Base-by-base conservation (phyloP, 257 asterid species). In the Solanum chiquidenum region DNA sequence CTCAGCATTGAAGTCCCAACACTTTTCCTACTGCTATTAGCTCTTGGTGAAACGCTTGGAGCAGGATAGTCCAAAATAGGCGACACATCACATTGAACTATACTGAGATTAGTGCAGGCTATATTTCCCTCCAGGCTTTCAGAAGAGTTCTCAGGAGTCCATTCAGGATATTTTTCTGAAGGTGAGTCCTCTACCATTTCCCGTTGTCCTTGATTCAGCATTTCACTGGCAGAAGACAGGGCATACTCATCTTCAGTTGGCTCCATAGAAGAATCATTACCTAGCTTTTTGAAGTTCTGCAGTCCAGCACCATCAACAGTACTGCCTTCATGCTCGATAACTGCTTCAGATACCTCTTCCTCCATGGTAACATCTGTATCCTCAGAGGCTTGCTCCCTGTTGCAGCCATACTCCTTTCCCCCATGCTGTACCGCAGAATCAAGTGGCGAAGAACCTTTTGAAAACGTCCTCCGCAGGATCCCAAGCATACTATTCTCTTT, bases 31-130 rank as follows among this genome's bases (percentile, higher is more conserved):
- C 91, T 87, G 87, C 95, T 92, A 90, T 72, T 90, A 84, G 90
- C 87, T 88, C 91, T 94, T 85, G 99, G 99, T 83, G 99, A 96
- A 90, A 95, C 90, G 87, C 95, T 97, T 85, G 95, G 98, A 62
- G 93, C 52, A 7, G 99, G 99, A 86, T 96, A 95, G 84, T 92
- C 93, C 34, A 92, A 92, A 92, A 87, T 89, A 49, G 86, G 71
- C 2, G 29, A 82, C 71, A 31, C 71, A 88, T 91, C 91, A 86
- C 83, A 77, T 21, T 94, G 92, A 89, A 88, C 90, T 69, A 90
- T 75, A 83, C 90, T 90, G 85, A 86, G 85, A 86, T 89, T 88
- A 85, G 83, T 86, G 80, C 90, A 85, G 90, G 88, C 58, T 74
- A 44, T 80, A 46, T 82, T 90, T 88, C 89, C 92, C 66, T 90